Percentiles rank a stretch among this genome's conserved stretches.
phyloP scores from a whole-genome alignment of 2,329 filamentous ascomycete genomes.

The Colletotrichum sojae region DNA sequence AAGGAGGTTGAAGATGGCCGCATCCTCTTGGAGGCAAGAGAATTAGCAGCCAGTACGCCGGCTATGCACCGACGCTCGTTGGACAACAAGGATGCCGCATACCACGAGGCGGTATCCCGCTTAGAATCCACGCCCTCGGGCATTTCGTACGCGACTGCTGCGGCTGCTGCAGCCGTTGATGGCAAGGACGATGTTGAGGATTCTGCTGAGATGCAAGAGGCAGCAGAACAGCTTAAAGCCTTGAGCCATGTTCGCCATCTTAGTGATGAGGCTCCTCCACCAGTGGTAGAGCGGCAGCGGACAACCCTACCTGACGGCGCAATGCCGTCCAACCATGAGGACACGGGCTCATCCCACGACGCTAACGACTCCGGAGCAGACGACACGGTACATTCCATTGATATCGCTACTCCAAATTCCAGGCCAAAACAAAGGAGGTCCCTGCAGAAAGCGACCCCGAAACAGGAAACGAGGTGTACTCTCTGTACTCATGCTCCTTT shows the following conservation, averaged over 20 bases:
- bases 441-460: slow-evolving; percentile 62
- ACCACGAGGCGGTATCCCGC: slow-evolving; percentile 32
- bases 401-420: slow-evolving; percentile 52
- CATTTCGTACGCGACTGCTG: slow-evolving; percentile 36
- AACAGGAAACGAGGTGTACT: slow-evolving; percentile 73
- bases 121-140: slow-evolving; percentile 26
- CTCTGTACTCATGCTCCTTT: slow-evolving; percentile 76
- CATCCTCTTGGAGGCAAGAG: slow-evolving; percentile 68
- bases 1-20: slow-evolving; percentile 71
- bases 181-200: slow-evolving; percentile 69
- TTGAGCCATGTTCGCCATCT: slow-evolving; percentile 71
- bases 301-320: slow-evolving; percentile 57
- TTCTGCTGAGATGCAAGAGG: slow-evolving; percentile 78
- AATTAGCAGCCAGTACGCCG: slow-evolving; percentile 57
- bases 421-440: slow-evolving; percentile 63
- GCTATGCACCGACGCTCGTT: slow-evolving; percentile 42
- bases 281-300: slow-evolving; percentile 49
- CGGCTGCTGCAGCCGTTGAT: slow-evolving; percentile 45
- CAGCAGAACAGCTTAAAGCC: slow-evolving; percentile 76
- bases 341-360: slow-evolving; percentile 57
- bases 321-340: slow-evolving; percentile 56
- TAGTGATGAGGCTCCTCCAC: slow-evolving; percentile 49
- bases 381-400: slow-evolving; percentile 52
- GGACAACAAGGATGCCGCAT: slow-evolving; percentile 38
- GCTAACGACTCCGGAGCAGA: slow-evolving; percentile 57